These are phyloP conservation scores for Colletotrichum tabaci DNA, from an alignment of 2,329 filamentous ascomycete genomes.

Conservation along the genomic window DNA sequence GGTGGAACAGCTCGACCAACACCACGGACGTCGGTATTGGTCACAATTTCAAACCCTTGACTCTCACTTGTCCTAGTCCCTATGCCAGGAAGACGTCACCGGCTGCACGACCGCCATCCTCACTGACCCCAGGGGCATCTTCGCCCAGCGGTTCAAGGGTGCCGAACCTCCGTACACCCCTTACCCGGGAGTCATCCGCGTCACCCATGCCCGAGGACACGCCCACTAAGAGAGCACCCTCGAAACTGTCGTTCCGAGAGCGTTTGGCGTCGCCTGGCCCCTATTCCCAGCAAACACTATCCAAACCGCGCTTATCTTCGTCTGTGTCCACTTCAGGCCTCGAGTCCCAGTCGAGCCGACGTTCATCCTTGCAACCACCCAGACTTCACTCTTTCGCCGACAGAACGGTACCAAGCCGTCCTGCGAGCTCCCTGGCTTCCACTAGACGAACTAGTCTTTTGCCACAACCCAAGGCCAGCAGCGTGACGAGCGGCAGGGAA, in stretches of 20 bases:
- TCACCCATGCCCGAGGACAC: conserved; percentile 64
- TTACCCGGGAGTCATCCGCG: conserved; percentile 62
- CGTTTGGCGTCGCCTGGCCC: conserved; percentile 66
- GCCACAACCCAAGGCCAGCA: conserved; percentile 60
- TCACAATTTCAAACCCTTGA: conserved; percentile 77
- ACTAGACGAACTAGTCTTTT: conserved; percentile 69
- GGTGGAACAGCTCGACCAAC: conserved; percentile 81
- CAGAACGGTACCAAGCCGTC: conserved; percentile 56
- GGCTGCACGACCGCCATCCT: conserved; percentile 59
- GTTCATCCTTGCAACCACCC: conserved; percentile 68
- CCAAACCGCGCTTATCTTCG: conserved; percentile 60
- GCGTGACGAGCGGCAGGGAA: conserved; percentile 59
- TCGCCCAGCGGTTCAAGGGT: conserved; percentile 60
- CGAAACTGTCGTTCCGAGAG: conserved; percentile 69
- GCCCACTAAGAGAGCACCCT: conserved; percentile 60
- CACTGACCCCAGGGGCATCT: conserved; percentile 57
- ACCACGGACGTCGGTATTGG: conserved; percentile 75
- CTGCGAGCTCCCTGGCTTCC: conserved; percentile 70
- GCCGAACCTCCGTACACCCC: conserved; percentile 64
- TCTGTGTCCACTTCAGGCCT: conserved; percentile 62
- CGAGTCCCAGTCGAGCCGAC: conserved; percentile 56
- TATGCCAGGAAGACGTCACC: conserved; percentile 63
- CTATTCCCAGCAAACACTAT: conserved; percentile 61
- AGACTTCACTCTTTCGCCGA: conserved; percentile 51
- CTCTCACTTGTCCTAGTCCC: conserved; percentile 71